phyloP scores from a whole-genome alignment of 106 monocot species.

The Acanthochlamys bracteata region DNA sequence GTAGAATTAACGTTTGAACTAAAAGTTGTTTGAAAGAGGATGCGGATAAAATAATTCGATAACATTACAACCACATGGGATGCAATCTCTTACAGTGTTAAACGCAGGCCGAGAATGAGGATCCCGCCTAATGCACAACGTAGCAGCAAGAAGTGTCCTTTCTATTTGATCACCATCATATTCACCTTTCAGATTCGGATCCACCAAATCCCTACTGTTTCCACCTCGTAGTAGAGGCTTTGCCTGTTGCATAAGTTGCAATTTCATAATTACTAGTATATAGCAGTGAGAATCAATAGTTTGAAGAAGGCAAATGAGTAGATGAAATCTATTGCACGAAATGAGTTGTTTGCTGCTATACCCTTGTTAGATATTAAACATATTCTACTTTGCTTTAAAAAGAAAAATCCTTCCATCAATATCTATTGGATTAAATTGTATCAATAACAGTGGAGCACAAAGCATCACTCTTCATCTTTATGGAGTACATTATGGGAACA shows the following conservation, averaged over 20 bases:
- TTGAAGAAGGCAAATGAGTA: too few relatives aligned
- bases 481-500: too few relatives aligned
- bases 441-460: too few relatives aligned
- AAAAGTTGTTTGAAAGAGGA: neutral
- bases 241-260: neutral
- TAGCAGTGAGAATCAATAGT: too few relatives aligned
- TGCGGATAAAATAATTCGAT: neutral
- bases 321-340: too few relatives aligned
- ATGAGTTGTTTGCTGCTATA: too few relatives aligned
- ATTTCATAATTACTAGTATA: neutral
- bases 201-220: slow-evolving; percentile 2
- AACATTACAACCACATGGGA: too few relatives aligned
- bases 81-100: neutral
- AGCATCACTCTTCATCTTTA: too few relatives aligned
- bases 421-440: too few relatives aligned
- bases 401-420: too few relatives aligned
- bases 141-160: slow-evolving; percentile 1
- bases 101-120: slow-evolving; percentile 1
- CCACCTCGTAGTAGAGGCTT: slow-evolving; percentile 1
- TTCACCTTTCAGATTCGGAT: neutral
- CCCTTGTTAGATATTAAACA: too few relatives aligned
- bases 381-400: too few relatives aligned
- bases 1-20: neutral
- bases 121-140: slow-evolving; percentile 1
- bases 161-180: slow-evolving; percentile 10